Base-by-base conservation (phyloP, 441 rosid genomes). In the Dalechampia spathulata region DNA sequence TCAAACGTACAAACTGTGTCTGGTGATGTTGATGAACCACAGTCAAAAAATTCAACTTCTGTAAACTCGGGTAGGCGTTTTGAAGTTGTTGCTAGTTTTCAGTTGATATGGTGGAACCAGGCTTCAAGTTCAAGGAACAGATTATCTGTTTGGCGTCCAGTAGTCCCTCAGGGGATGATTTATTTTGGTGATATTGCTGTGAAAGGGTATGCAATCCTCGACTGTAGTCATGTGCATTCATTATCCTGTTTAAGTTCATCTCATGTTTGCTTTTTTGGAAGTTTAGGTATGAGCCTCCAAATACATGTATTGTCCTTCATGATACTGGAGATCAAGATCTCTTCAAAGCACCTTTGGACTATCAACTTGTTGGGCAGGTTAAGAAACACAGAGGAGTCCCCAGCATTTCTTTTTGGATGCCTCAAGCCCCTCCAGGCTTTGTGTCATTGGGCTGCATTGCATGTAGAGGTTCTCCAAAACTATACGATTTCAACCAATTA, bases 401-500 rank as follows among this genome's bases (percentile, higher is more conserved):
- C 49, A 80, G 61, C 71, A 78, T 90, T 62, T 82, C 93, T 36
- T 93, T 93, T 69, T 93, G 96, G 95, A 77, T 90, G 82, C 99
- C 96, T 61, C 90, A 77, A 73, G 90, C 99, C 43, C 96, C 97
- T 19, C 93, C 95, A n/a, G 95, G 99, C 34, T 93, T 82, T 75
- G 90, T 93, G 73, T 78, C 97, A 38, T 75, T 93, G 68, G 99
- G 99, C 44, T 93, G 91, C 68, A 67, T 93, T 58, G 95, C 91
- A 58, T 78, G 80, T 68, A 87, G 83, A 79, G 84, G 90, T 61
- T 42, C 85, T 41, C 94, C 93, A n/a, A 90, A 90, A 72, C 78
- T 74, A 58, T 17, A 62, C 47, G 93, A 90, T 60, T 75, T 87
- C 56, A 65, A 73, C 62, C 70, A 71, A 61, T 75, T 93, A 70